These are phyloP conservation scores for Colletotrichum graminicola DNA, from an alignment of 2,329 filamentous ascomycete species.

Conservation along the genomic window DNA sequence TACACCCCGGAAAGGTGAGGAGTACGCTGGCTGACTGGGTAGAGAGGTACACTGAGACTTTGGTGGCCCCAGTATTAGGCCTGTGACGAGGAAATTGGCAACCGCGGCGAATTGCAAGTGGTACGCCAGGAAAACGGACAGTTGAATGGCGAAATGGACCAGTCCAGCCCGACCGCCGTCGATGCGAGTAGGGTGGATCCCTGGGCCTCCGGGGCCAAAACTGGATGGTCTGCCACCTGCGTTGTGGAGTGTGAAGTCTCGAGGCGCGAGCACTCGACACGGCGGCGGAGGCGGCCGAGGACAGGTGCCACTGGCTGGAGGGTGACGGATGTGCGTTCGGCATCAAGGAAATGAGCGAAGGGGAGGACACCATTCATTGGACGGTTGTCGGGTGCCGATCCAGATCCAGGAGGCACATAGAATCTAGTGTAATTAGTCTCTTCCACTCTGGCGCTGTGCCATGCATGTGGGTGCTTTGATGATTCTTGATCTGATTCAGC, in stretches of 20 bases:
- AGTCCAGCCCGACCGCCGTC: slow-evolving; percentile 33
- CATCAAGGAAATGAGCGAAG: slow-evolving; percentile 10
- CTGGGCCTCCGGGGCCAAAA: background rate
- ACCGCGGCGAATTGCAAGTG: background rate
- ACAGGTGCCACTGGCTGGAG: background rate
- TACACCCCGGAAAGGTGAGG: background rate
- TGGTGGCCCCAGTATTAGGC: background rate
- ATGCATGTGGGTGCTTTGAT: slow-evolving; percentile 4
- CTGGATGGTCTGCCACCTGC: background rate
- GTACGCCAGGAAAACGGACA: slow-evolving; percentile 9
- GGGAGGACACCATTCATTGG: background rate
- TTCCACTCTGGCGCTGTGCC: background rate
- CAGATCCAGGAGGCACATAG: background rate
- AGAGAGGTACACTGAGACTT: background rate
- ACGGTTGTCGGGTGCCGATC: slow-evolving; percentile 7
- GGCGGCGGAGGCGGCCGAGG: slow-evolving; percentile 6
- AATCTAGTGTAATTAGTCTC: background rate
- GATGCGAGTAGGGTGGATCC: background rate
- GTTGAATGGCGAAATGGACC: slow-evolving; percentile 34
- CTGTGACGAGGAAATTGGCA: background rate
- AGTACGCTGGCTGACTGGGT: background rate
- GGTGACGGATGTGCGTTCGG: background rate
- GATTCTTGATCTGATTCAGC: slow-evolving; percentile 15
- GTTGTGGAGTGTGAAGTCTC: background rate
- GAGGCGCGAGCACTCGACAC: background rate